Evolutionary conservation across 768 basidiomycete species (phyloP), one percentile per base, ranked within the genome.

Genomic region (Leucosporidium scottii): DNA sequence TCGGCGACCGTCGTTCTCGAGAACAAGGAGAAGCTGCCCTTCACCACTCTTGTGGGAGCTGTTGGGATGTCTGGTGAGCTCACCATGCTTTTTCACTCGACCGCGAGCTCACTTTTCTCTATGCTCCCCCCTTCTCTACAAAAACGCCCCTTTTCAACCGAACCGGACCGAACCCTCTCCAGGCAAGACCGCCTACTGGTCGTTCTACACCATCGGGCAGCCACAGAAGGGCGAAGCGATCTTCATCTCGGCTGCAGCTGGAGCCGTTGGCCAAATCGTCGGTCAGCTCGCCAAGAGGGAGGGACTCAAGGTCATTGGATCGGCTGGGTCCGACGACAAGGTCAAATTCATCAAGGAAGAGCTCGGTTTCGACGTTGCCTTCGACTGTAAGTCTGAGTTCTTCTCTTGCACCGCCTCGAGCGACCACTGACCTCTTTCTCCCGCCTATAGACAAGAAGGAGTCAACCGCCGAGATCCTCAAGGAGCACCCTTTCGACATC

Each of bases 281-380:
- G 76, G 79, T 39, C 82, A 81, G 71, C 73, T 82, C 31, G 81
- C 82, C 15, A 82, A 82, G 69, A 55, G 59, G 1, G 74, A 76
- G 1, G 82, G 82, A 4, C 65, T 80, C 49, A 86, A 85, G 74
- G 88, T 89, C 47, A 87, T 90, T 62, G 86, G 83, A 0, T 86
- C 85, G 0, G 85, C 86, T 0, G 87, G 89, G 1, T 83, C 84
- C 0, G 86, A 88, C 21, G 85, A 87, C 65, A 89, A 90, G 77
- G 85, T 89, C 17, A 74, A 80, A 9, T 87, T 83, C 74, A 68
- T 87, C 77, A 82, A 82, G 62, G 80, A 82, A 2, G 70, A 87
- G 34, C 88, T 87, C 0, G 86, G 85, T 0, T 84, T 85, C 0
- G 87, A 90, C 72, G 82, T 85, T 15, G 84, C 82, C 0, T 89